These are phyloP conservation scores for Pilaira anomala DNA, from an alignment of 192 early-diverging fungal genomes.

Conservation along the genomic window DNA sequence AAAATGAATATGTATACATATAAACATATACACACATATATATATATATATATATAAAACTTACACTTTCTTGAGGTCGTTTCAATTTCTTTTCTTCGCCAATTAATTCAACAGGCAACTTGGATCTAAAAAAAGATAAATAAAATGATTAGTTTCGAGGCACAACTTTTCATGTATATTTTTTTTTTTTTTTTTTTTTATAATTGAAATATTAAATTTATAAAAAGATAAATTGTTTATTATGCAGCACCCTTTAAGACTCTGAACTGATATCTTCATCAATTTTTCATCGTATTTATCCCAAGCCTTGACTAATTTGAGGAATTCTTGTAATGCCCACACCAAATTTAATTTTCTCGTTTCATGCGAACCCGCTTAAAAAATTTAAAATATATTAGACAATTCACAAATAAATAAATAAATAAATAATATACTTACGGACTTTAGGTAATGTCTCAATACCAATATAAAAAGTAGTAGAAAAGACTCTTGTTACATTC, in stretches of 20 bases:
- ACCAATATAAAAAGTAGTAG: constrained; percentile 90
- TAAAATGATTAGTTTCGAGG: constrained; percentile 13
- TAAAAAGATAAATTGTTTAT: not conserved
- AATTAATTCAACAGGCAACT: constrained; percentile 14
- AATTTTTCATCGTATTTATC: constrained; percentile 66
- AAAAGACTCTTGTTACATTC: constrained; percentile 51
- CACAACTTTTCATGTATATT: too few relatives aligned
- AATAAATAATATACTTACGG: constrained; percentile 28
- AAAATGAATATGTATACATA: too few relatives aligned
- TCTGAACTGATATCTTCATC: constrained; percentile 67
- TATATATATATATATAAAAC: not conserved
- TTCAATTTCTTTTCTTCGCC: constrained; percentile 30
- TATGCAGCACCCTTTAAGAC: constrained; percentile 50
- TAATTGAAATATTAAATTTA: not conserved
- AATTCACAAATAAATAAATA: not conserved
- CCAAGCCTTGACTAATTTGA: constrained; percentile 75
- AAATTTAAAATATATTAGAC: too few relatives aligned
- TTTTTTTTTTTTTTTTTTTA: too few relatives aligned
- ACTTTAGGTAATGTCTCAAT: constrained; percentile 62
- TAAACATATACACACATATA: too few relatives aligned
- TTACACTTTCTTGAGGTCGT: constrained; percentile 24
- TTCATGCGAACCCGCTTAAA: constrained; percentile 43
- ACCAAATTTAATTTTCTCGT: constrained; percentile 71
- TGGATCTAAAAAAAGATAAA: constrained; percentile 3
- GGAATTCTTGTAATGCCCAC: constrained; percentile 84